phyloP scores from a whole-genome alignment of 345 rosid species.

The Arabidopsis arenosa region DNA sequence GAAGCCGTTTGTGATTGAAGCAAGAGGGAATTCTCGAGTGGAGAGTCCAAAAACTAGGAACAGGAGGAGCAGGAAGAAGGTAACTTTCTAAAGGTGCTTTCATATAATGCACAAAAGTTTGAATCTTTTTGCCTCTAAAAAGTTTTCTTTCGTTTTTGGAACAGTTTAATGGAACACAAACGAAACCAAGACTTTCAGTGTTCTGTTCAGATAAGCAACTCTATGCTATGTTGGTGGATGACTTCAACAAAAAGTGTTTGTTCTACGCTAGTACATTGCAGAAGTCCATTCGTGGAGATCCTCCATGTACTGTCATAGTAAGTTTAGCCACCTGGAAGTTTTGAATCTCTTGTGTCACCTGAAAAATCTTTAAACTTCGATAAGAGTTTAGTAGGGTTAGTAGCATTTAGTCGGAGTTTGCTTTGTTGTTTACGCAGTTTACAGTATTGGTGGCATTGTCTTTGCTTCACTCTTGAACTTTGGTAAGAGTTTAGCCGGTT shows the following conservation, averaged over 20 bases:
- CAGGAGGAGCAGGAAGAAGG: slow-evolving; percentile 75
- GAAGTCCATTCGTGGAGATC: slow-evolving; percentile 69
- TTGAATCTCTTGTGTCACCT: not conserved
- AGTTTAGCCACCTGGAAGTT: slow-evolving; percentile 36
- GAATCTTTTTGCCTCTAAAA: slow-evolving; percentile 15
- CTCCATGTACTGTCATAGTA: slow-evolving; percentile 61
- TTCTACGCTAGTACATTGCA: slow-evolving; percentile 86
- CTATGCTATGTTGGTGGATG: slow-evolving; percentile 90
- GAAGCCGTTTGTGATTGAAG: slow-evolving; percentile 51
- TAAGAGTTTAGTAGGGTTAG: not conserved
- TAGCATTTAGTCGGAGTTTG: not conserved
- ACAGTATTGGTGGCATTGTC: slow-evolving; percentile 7
- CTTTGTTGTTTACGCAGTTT: not conserved
- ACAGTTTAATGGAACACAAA: slow-evolving; percentile 47
- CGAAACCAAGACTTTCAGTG: slow-evolving; percentile 82
- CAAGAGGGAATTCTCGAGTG: slow-evolving; percentile 56
- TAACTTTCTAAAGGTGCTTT: slow-evolving; percentile 30
- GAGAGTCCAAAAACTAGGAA: slow-evolving; percentile 76
- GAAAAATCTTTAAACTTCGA: not conserved
- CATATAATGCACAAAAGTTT: not conserved
- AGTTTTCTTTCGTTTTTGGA: slow-evolving; percentile 5
- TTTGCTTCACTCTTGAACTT: slow-evolving; percentile 4
- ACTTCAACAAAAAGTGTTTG: slow-evolving; percentile 75
- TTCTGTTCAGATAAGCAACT: slow-evolving; percentile 90
- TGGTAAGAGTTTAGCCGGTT: not conserved